phyloP scores from a whole-genome alignment of 805 yeast species.

The Sugiyamaella smithiae region DNA sequence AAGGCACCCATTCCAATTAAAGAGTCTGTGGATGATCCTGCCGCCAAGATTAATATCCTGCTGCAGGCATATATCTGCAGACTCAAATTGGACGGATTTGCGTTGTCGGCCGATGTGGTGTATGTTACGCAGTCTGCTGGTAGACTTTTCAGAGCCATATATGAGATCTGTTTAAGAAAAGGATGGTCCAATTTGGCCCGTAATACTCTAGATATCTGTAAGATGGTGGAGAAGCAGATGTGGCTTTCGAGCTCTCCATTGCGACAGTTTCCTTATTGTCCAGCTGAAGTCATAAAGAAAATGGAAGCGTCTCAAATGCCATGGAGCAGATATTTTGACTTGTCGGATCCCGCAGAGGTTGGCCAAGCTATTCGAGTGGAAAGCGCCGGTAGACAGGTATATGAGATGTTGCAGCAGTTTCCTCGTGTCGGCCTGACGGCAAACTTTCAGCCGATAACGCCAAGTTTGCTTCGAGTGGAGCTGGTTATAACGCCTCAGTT shows the following conservation, averaged over 20 bases:
- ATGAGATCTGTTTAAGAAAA: slow-evolving; percentile 68
- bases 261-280: slow-evolving; percentile 74
- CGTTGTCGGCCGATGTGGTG: slow-evolving; percentile 88
- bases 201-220: slow-evolving; percentile 60
- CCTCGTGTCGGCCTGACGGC: slow-evolving; percentile 65
- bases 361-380: slow-evolving; percentile 78
- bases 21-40: slow-evolving; percentile 65
- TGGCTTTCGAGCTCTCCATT: slow-evolving; percentile 88
- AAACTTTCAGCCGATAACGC: slow-evolving; percentile 73
- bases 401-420: slow-evolving; percentile 61
- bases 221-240: slow-evolving; percentile 73
- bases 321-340: slow-evolving; percentile 70
- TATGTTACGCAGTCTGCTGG: slow-evolving; percentile 93
- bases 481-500: slow-evolving; percentile 69
- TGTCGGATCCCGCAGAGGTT: slow-evolving; percentile 68
- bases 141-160: slow-evolving; percentile 78
- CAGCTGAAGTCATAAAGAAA: slow-evolving; percentile 63
- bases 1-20: slow-evolving; percentile 83
- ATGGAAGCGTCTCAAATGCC: slow-evolving; percentile 82
- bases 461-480: slow-evolving; percentile 61
- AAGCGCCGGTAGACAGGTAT: slow-evolving; percentile 52
- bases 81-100: slow-evolving; percentile 77
- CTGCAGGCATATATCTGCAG: slow-evolving; percentile 86
- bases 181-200: slow-evolving; percentile 69
- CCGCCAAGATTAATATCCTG: slow-evolving; percentile 74